Base-by-base conservation (phyloP, 225 moss, liverwort and hornwort species). In the Physcomitrellopsis africana region DNA sequence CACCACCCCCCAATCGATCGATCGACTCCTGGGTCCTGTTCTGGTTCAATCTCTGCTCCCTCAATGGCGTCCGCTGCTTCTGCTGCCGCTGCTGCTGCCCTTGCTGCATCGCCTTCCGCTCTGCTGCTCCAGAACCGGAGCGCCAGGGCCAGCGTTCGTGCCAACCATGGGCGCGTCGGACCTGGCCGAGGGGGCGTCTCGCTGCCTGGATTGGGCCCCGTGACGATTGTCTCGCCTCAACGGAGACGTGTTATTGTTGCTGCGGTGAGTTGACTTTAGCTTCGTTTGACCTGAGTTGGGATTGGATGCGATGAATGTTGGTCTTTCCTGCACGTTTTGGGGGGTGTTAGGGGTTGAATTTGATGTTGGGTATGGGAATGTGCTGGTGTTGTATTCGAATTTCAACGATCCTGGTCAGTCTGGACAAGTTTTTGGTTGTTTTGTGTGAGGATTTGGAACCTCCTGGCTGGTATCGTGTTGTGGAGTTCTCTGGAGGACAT, bases 251-350 rank as follows among this genome's bases (percentile, higher is more conserved):
- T 80, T 49, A 8, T 63, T 42, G 42, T 69, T 63, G 63, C 80
- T 74, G 80, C 63, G 80, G 80, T 80, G 80, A 80, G 80, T 63
- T 45, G 26, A 51, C 61, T 68, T 65, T 58, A 65, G 9, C 32
- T 37, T 37, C 32, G 32, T 37, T 52, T 19, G 65, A 65, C 23
- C 24, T 58, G 24, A 58, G 22, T 13, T 58, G 58, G 26, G 12
- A 3, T 12, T 26, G 16, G 23, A 22, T 24, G 3, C 0, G 24
- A 3, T 4, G 12, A 3, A 24, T 26, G 11, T 58, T 2, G 7
- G 24, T 24, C 1, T 23, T 26, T 26, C n/a, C 24, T 9, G 23
- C 11, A 58, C 13, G 58, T 16, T 3, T 24, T 11, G 32, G 32
- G 32, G 4, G 4, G 32, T 37, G 32, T 37, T 37, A 37, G 20